Evolutionary conservation across 2,329 filamentous ascomycete species (phyloP).

Genomic region (Aspergillus sojae): DNA sequence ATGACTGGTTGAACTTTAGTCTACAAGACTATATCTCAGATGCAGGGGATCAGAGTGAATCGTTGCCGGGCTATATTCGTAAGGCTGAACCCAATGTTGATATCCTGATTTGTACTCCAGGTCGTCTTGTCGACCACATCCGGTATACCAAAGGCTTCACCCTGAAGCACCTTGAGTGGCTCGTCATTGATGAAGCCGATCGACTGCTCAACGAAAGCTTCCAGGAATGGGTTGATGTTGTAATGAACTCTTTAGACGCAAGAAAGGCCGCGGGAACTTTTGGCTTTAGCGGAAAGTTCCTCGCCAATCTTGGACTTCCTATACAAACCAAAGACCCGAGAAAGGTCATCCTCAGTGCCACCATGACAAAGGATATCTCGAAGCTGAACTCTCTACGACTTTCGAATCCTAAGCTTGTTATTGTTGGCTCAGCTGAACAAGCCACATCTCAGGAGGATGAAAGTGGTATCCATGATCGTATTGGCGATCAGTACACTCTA

Average conservation of each 20-base stretch:
- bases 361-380: conserved; percentile 84
- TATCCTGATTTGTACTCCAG: conserved; percentile 87
- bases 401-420: conserved; percentile 72
- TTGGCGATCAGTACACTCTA: conserved; percentile 55
- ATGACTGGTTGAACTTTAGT: conserved; percentile 52
- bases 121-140: conserved; percentile 87
- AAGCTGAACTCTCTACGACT: conserved; percentile 75
- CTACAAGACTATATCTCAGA: conserved; percentile 49
- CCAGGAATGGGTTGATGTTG: conserved; percentile 80
- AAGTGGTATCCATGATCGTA: conserved; percentile 19
- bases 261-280: conserved; percentile 55
- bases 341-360: conserved; percentile 88
- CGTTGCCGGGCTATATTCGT: conserved; percentile 65
- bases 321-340: conserved; percentile 55
- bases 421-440: conserved; percentile 63
- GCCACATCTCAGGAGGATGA: conserved; percentile 23
- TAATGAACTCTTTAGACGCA: conserved; percentile 62
- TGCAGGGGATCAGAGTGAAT: conserved; percentile 40
- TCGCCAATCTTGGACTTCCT: conserved; percentile 41
- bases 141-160: conserved; percentile 80
- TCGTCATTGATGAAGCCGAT: conserved; percentile 92
- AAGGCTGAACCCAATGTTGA: conserved; percentile 74
- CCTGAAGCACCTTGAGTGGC: conserved; percentile 77
- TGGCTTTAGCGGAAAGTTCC: conserved; percentile 40
- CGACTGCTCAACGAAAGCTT: conserved; percentile 89